These are phyloP conservation scores for Thinopyrum obtusiflorum DNA, from an alignment of 202 grass and related monocot species.

Conservation along the genomic window DNA sequence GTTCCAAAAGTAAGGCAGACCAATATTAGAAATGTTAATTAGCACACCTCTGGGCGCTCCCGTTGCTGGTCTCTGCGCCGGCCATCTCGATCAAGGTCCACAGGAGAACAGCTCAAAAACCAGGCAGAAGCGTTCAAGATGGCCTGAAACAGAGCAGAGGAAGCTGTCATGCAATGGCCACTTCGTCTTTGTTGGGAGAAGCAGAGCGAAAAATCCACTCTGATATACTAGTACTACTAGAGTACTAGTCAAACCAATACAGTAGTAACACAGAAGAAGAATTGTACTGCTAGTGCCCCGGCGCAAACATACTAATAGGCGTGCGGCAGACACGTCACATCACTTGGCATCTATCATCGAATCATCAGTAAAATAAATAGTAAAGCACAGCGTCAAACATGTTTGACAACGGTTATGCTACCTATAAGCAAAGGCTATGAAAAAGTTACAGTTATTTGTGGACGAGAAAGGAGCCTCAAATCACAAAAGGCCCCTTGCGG, in stretches of 20 bases:
- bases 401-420: not conserved
- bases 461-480: not conserved
- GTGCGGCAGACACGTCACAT: not conserved
- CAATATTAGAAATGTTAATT: conserved; percentile 7
- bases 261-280: not conserved
- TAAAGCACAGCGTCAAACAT: not conserved
- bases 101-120: conserved; percentile 11
- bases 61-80: conserved; percentile 23
- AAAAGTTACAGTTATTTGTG: not conserved
- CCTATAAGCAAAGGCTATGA: not conserved
- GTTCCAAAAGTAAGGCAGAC: not conserved
- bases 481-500: not conserved
- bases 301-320: not conserved
- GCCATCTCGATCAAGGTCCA: conserved; percentile 42
- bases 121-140: not conserved
- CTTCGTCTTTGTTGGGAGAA: not conserved
- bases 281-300: not conserved
- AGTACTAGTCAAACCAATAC: not conserved
- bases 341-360: not conserved
- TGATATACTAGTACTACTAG: not conserved
- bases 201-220: not conserved
- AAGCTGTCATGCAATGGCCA: not conserved
- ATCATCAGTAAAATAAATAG: not conserved
- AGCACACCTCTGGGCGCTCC: conserved; percentile 32
- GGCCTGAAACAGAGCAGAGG: conserved; percentile 27